Conservation (phyloP, 176 grass and related monocot species). For the Eleusine indica region DNA sequence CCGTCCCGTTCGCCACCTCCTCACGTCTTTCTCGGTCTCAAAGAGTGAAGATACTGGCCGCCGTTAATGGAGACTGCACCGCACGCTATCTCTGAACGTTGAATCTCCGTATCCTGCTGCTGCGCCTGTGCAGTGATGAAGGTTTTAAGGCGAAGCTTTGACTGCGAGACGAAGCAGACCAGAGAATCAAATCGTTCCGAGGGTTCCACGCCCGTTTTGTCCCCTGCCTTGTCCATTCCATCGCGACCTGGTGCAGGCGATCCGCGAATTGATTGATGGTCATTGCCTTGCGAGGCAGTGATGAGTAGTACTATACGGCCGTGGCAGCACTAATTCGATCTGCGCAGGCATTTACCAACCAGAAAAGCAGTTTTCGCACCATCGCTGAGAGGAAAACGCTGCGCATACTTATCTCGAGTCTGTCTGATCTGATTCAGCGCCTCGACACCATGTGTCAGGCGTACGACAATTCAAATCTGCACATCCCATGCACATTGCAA, state of each 20-base stretch:
- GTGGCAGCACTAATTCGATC: background rate
- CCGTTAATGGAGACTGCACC: background rate
- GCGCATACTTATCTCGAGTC: background rate
- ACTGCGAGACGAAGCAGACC: background rate
- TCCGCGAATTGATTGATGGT: slow-evolving; percentile 10
- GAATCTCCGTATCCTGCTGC: background rate
- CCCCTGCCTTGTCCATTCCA: background rate
- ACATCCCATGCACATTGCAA: background rate
- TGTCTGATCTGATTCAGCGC: background rate
- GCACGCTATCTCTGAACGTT: slow-evolving; percentile 3
- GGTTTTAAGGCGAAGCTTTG: background rate
- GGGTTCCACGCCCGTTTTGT: background rate
- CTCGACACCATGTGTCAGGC: background rate
- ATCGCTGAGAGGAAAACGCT: background rate
- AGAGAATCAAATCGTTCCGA: background rate
- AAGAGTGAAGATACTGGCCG: background rate
- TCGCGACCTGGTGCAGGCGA: background rate
- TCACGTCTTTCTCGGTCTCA: background rate
- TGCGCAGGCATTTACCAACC: background rate
- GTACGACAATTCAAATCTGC: background rate
- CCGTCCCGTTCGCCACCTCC: no score
- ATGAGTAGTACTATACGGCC: background rate
- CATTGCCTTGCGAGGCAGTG: background rate
- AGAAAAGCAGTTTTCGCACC: background rate
- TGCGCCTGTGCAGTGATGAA: background rate